These are phyloP conservation scores for Smittium mucronatum DNA, from an alignment of 371 early-diverging fungal species.

Conservation along the genomic window DNA sequence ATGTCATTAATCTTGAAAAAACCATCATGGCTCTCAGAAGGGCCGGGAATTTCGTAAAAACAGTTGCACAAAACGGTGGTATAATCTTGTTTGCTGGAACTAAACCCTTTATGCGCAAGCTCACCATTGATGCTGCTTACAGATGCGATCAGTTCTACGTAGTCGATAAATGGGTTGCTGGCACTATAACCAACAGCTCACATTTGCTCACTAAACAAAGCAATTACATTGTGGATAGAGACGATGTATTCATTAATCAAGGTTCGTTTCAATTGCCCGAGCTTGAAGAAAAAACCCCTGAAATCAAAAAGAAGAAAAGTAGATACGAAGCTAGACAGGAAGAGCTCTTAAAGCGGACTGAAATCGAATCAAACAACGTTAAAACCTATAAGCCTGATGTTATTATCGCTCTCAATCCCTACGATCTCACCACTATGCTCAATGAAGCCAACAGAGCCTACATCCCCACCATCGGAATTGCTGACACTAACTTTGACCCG, in stretches of 20 bases:
- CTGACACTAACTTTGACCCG: slow-evolving; percentile 90
- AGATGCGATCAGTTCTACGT: slow-evolving; percentile 66
- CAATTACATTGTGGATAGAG: slow-evolving; percentile 1
- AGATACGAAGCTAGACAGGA: slow-evolving; percentile 11
- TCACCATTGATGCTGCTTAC: slow-evolving; percentile 56
- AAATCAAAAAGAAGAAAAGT: neutral
- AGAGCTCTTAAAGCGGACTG: slow-evolving; percentile 13
- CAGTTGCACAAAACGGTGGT: slow-evolving; percentile 67
- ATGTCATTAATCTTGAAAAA: slow-evolving; percentile 89
- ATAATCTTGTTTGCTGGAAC: slow-evolving; percentile 83
- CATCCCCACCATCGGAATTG: slow-evolving; percentile 82
- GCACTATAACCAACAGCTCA: slow-evolving; percentile 77
- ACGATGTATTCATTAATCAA: slow-evolving; percentile 16
- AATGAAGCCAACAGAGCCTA: slow-evolving; percentile 64
- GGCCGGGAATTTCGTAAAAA: slow-evolving; percentile 59
- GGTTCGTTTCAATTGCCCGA: slow-evolving; percentile 5
- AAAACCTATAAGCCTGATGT: slow-evolving; percentile 72
- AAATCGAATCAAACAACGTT: slow-evolving; percentile 24
- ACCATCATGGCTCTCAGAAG: slow-evolving; percentile 78
- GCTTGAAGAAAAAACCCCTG: neutral
- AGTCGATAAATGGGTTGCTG: slow-evolving; percentile 71
- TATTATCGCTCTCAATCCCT: slow-evolving; percentile 72
- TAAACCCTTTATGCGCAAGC: slow-evolving; percentile 43
- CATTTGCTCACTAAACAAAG: slow-evolving; percentile 40
- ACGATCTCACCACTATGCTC: slow-evolving; percentile 67